These are phyloP conservation scores for Phytophthora idaei DNA, from an alignment of 352 stramenopile genomes.

Conservation along the genomic window DNA sequence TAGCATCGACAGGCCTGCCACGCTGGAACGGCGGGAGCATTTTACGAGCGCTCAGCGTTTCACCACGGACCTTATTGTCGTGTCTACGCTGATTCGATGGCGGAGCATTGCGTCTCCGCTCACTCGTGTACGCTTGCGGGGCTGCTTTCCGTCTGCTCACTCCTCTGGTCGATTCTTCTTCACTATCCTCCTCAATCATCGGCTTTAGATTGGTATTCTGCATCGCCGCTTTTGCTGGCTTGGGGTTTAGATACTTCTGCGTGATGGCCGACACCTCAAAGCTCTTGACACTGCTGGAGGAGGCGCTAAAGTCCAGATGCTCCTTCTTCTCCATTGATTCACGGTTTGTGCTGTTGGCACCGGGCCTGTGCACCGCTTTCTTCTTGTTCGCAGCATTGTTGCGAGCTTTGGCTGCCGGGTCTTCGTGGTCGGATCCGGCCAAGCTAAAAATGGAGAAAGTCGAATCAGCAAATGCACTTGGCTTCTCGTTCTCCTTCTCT, in stretches of 20 bases:
- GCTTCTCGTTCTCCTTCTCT: slow-evolving; percentile 17
- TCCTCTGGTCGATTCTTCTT: slow-evolving; percentile 25
- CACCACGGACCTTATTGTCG: slow-evolving; percentile 26
- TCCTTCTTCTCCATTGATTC: slow-evolving; percentile 42
- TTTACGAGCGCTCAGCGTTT: slow-evolving; percentile 9
- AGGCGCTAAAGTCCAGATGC: slow-evolving; percentile 48
- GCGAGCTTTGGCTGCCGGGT: slow-evolving; percentile 28
- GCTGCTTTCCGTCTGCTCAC: slow-evolving; percentile 26
- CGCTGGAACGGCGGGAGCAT: slow-evolving; percentile 17
- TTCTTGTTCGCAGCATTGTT: slow-evolving; percentile 26
- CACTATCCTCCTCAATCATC: slow-evolving; percentile 37
- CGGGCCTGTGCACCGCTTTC: slow-evolving; percentile 3
- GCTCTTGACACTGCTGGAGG: slow-evolving; percentile 37
- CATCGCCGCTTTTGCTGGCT: slow-evolving; percentile 28
- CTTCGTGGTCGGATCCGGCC: slow-evolving; percentile 48
- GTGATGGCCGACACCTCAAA: slow-evolving; percentile 47
- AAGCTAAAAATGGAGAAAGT: slow-evolving; percentile 56
- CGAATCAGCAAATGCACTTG: slow-evolving; percentile 36
- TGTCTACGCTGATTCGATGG: slow-evolving; percentile 13
- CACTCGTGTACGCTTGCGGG: slow-evolving; percentile 12
- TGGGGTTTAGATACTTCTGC: slow-evolving; percentile 42
- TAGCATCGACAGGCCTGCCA: slow-evolving; percentile 16
- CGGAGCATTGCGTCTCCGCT: slow-evolving; percentile 18
- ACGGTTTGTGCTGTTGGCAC: slow-evolving; percentile 11
- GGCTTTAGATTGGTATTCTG: slow-evolving; percentile 30